Conservation (phyloP, 495 filamentous ascomycete species). For the Xylaria intraflava region DNA sequence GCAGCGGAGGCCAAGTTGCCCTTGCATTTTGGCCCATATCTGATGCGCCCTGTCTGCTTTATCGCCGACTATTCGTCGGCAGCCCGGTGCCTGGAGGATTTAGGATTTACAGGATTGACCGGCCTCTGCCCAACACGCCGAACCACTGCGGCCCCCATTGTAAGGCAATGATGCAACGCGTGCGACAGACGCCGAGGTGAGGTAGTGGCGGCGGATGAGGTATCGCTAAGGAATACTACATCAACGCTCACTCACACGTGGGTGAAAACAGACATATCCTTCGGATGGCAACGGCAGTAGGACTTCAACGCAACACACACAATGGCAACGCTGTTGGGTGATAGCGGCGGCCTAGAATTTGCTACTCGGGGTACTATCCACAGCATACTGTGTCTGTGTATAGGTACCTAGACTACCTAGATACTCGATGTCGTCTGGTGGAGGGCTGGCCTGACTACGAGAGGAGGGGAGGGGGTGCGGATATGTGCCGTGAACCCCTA, state of each 20-base stretch:
- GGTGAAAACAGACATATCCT: constrained; percentile 6
- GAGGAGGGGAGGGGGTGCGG: background rate
- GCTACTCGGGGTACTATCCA: constrained; percentile 2
- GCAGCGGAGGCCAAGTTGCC: background rate
- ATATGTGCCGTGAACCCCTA: constrained; percentile 5
- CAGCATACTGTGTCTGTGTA: background rate
- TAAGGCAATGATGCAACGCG: constrained; percentile 9
- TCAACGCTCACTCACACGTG: constrained; percentile 5
- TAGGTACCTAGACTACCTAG: no score
- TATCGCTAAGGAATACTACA: constrained; percentile 2
- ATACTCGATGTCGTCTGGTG: constrained; percentile 2
- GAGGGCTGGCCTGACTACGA: constrained; percentile 5
- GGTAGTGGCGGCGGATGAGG: constrained; percentile 3
- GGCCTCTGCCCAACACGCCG: constrained; percentile 4
- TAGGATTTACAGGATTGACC: background rate
- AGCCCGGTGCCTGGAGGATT: constrained; percentile 1
- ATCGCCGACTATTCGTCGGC: background rate
- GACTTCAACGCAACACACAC: constrained; percentile 6
- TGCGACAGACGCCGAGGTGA: background rate
- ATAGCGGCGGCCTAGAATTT: background rate
- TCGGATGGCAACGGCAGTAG: constrained; percentile 10
- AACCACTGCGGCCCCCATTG: constrained; percentile 1
- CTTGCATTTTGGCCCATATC: background rate
- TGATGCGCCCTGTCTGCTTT: background rate
- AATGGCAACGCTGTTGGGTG: background rate